These are phyloP conservation scores for Amaranthus hypochondriacus DNA, from an alignment of 148 eudicot species.

Conservation along the genomic window DNA sequence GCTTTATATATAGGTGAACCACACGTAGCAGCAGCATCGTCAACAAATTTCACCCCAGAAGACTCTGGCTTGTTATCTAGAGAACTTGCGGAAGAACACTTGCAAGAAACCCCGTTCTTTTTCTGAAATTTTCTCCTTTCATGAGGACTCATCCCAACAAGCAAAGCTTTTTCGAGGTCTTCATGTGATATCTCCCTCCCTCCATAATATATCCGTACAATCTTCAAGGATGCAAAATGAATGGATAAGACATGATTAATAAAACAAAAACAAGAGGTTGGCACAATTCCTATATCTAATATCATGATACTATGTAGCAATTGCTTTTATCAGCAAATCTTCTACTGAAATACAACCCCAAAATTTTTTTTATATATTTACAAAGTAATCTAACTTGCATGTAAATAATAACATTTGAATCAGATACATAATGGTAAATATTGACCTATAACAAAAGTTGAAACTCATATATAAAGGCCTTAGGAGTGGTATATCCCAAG, in stretches of 20 bases:
- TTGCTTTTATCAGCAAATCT: neutral
- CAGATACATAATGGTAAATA: neutral
- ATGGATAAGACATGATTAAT: slow-evolving; percentile 4
- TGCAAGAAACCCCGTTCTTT: slow-evolving; percentile 47
- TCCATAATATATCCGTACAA: slow-evolving; percentile 77
- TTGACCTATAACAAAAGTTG: neutral
- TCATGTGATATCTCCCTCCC: slow-evolving; percentile 70
- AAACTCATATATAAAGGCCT: neutral
- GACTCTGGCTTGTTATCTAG: slow-evolving; percentile 19
- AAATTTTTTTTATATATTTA: neutral
- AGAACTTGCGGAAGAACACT: slow-evolving; percentile 25
- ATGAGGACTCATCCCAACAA: slow-evolving; percentile 87
- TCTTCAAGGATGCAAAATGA: slow-evolving; percentile 34
- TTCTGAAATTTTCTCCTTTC: slow-evolving; percentile 68
- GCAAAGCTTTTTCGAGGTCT: slow-evolving; percentile 76
- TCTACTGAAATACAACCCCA: neutral
- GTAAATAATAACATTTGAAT: neutral
- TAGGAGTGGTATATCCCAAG: neutral
- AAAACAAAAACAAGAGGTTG: neutral
- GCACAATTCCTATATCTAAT: neutral
- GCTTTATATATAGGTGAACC: slow-evolving; percentile 5
- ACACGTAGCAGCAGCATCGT: slow-evolving; percentile 11
- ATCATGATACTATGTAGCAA: neutral
- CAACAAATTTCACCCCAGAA: slow-evolving; percentile 23
- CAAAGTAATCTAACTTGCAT: neutral